Base-by-base conservation (phyloP, 768 basidiomycete species). In the Termitomyces sp. region DNA sequence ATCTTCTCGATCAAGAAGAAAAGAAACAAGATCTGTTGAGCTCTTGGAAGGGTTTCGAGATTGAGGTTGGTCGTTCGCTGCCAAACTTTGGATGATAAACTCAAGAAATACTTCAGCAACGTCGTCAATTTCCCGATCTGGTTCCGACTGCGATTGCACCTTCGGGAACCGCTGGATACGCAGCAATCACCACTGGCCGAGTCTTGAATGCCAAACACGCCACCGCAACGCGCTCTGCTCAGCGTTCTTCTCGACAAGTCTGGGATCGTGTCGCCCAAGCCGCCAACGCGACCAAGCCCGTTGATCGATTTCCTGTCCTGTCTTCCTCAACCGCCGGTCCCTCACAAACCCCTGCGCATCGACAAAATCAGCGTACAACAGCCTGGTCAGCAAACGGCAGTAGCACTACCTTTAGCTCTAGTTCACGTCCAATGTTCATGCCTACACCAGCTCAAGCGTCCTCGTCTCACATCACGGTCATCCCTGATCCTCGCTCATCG, bases 241-340 rank as follows among this genome's bases (percentile, higher is more conserved):
- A 80, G 33, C 79, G 80, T 62, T 79, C 85, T 2, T 86, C 89
- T 2, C 79, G 88, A 55, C 84, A 88, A 62, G 82, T 96, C 0
- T 93, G 84, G 87, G 92, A 94, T 64, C 87, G 94, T 16, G 94
- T 96, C 28, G 94, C 92, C 7, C 84, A 84, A 62, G 94, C 92
- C 0, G 95, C 94, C 9, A 73, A 77, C 24, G 65, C 67, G 16
- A 59, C 65, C 18, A 58, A 65, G 63, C 69, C 74, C 57, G 63
- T 67, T 11, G 73, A 74, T 42, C 73, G 73, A 22, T 80, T 78
- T 67, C 78, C 78, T 18, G 62, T 75, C 12, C 72, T 80, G 7
- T 63, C 57, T 32, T 55, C 65, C 5, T 59, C 67, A 22, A 56
- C 53, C 35, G 39, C 65, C 4, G 60, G 67, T 0, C 60, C 66